Percentiles rank a stretch among this genome's conserved stretches.
These are phyloP conservation scores for Penicillium sp. DNA, from an alignment of 2,329 filamentous ascomycete genomes.

Conservation along the genomic window DNA sequence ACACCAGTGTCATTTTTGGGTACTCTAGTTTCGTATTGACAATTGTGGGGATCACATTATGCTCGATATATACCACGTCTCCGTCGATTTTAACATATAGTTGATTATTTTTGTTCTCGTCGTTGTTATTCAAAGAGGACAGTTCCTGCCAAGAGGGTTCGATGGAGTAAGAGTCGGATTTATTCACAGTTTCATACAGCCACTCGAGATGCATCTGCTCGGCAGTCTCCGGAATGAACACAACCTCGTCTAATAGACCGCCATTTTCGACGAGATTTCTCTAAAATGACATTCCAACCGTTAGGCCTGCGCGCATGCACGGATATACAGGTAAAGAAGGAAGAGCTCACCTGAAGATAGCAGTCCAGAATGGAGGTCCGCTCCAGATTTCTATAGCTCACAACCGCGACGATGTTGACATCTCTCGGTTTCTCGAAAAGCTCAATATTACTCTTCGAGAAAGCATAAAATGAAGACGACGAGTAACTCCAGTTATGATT, in stretches of 20 bases:
- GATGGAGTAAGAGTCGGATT: conserved; percentile 26
- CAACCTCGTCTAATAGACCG: conserved; percentile 41
- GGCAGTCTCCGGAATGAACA: conserved; percentile 40
- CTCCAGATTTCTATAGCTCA: conserved; percentile 34
- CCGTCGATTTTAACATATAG: conserved; percentile 43
- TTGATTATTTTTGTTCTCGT: conserved; percentile 19
- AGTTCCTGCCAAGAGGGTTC: not conserved
- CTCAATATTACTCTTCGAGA: conserved; percentile 22
- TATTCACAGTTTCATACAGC: conserved; percentile 29
- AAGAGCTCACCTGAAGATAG: conserved; percentile 33
- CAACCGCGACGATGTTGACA: conserved; percentile 36
- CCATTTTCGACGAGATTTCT: conserved; percentile 37
- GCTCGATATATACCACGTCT: conserved; percentile 41
- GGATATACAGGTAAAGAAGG: not conserved
- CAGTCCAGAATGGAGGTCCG: conserved; percentile 39
- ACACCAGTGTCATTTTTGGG: conserved; percentile 50
- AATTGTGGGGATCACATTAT: conserved; percentile 50
- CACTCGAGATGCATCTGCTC: conserved; percentile 33
- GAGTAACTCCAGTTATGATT: conserved; percentile 20
- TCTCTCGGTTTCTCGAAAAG: conserved; percentile 31
- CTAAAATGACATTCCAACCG: conserved; percentile 12
- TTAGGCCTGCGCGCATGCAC: not conserved
- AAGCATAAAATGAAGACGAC: conserved; percentile 29
- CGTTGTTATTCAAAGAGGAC: not conserved
- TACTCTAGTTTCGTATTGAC: conserved; percentile 51